Evolutionary conservation across 2,329 filamentous ascomycete species (phyloP).

Genomic region (Lecanicillium sp.): DNA sequence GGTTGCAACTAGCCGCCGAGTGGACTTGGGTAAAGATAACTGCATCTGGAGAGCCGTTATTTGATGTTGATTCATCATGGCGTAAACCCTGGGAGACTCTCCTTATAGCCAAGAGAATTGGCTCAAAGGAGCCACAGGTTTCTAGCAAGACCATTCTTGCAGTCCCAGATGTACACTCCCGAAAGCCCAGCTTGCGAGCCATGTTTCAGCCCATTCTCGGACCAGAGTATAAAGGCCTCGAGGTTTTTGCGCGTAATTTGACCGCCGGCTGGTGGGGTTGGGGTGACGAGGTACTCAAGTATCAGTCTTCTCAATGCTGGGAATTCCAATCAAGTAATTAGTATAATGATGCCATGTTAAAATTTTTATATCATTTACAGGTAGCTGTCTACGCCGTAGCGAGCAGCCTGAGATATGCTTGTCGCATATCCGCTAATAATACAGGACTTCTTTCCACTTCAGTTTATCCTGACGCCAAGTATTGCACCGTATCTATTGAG

Average conservation of each 20-base stretch:
- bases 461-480: too few relatives aligned
- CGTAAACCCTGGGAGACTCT: conserved; percentile 72
- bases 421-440: conserved; percentile 8
- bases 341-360: conserved; percentile 3
- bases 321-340: conserved; percentile 1
- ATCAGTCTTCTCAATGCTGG: conserved; percentile 54
- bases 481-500: not conserved
- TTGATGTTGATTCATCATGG: conserved; percentile 50
- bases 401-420: conserved; percentile 10
- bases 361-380: conserved; percentile 16
- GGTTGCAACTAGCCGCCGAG: conserved; percentile 55
- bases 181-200: conserved; percentile 63
- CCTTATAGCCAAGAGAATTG: conserved; percentile 46
- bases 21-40: conserved; percentile 79
- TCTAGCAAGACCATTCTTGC: conserved; percentile 51
- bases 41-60: conserved; percentile 53
- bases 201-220: conserved; percentile 50
- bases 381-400: conserved; percentile 3
- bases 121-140: conserved; percentile 17
- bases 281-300: conserved; percentile 66
- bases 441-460: conserved; percentile 2
- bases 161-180: conserved; percentile 68
- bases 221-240: conserved; percentile 48
- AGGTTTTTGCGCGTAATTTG: conserved; percentile 68
- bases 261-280: conserved; percentile 72